Percentiles rank a stretch among this genome's conserved stretches.
These are phyloP conservation scores for Sordariomycetes sp. DNA, from an alignment of 2,329 filamentous ascomycete genomes.

Conservation along the genomic window DNA sequence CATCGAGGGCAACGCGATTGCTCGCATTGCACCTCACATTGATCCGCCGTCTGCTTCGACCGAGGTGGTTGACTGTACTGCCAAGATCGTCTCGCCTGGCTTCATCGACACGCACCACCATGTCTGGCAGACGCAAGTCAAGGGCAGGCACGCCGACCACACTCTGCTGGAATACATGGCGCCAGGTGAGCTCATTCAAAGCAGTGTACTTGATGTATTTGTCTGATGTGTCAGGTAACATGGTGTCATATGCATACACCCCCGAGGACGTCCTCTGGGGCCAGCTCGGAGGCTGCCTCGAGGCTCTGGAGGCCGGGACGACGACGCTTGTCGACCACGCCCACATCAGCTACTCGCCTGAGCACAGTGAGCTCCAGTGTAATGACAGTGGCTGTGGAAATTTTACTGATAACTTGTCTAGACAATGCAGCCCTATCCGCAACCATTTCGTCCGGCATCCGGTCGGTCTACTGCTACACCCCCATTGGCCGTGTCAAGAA, in stretches of 20 bases:
- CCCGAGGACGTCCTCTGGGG: conserved; percentile 35
- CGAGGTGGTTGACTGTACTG: neutral
- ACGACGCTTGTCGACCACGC: conserved; percentile 20
- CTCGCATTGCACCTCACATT: neutral
- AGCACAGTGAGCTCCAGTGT: conserved; percentile 2
- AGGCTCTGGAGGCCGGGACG: conserved; percentile 29
- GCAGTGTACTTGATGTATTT: no score
- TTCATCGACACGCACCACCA: no score
- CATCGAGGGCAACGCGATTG: neutral
- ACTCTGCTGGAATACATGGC: no score
- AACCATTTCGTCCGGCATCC: conserved; percentile 27
- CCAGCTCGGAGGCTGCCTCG: conserved; percentile 27
- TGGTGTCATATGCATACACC: neutral
- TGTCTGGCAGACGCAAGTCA: no score
- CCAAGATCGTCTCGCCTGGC: neutral
- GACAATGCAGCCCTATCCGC: conserved; percentile 10
- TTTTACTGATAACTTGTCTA: conserved; percentile 9
- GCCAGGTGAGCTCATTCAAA: no score
- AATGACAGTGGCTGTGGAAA: neutral
- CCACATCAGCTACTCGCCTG: conserved; percentile 6
- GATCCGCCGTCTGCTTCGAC: neutral
- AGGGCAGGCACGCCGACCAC: no score
- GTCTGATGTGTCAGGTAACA: neutral
- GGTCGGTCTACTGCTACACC: conserved; percentile 33
- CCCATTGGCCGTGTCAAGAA: conserved; percentile 19